These are phyloP conservation scores for Rhodosporidiobolus sp. DNA, from an alignment of 768 basidiomycete genomes.

Conservation along the genomic window DNA sequence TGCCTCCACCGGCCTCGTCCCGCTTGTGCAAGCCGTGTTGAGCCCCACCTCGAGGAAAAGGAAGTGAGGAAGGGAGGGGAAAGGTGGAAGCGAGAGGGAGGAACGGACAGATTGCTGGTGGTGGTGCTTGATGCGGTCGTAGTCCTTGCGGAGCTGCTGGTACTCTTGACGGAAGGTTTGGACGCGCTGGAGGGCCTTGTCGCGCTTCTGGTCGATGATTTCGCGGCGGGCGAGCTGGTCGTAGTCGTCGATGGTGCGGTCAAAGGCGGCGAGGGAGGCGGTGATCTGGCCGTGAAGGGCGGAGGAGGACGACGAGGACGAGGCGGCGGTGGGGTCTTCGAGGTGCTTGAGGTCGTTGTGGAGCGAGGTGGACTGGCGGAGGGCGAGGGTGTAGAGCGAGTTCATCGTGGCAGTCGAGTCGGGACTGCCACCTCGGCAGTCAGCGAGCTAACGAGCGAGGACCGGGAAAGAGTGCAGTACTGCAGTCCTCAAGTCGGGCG, in stretches of 20 bases:
- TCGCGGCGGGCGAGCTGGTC: constrained; percentile 95
- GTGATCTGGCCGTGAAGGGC: constrained; percentile 82
- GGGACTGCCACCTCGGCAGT: no score
- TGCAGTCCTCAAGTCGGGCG: no score
- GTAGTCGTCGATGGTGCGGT: constrained; percentile 92
- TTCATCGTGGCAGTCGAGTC: constrained; percentile 64
- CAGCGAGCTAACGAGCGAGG: not conserved
- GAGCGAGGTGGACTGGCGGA: constrained; percentile 84
- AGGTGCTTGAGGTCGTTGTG: constrained; percentile 81
- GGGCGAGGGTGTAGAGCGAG: constrained; percentile 87
- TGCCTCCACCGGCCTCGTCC: no score
- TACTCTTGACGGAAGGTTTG: constrained; percentile 89
- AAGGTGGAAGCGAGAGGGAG: no score
- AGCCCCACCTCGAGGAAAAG: no score
- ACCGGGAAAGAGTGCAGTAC: not conserved
- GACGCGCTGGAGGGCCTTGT: constrained; percentile 92
- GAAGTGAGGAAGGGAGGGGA: no score
- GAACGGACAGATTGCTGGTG: not conserved
- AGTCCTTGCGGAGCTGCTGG: constrained; percentile 71
- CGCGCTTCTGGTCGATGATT: constrained; percentile 91
- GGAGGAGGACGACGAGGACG: constrained; percentile 56
- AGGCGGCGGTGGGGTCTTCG: constrained; percentile 72
- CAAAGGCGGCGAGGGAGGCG: constrained; percentile 91
- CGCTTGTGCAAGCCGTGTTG: no score
- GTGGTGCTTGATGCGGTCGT: constrained; percentile 64